Evolutionary conservation across 1,284 basidiomycete genomes (phyloP).

Genomic region (Vanrija sp.): DNA sequence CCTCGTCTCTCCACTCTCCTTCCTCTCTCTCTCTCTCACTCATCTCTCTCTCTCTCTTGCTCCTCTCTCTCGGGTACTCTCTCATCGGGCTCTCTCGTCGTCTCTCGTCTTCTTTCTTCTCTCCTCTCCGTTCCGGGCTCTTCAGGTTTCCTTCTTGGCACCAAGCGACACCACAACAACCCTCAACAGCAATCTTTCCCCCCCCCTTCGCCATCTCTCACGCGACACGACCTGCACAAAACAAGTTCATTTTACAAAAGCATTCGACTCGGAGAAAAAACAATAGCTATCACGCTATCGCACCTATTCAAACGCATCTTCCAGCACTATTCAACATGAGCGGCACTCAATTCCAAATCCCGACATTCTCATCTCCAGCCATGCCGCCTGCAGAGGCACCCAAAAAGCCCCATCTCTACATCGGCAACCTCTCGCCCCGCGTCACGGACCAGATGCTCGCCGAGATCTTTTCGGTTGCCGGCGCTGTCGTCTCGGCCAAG

Average conservation of each 20-base stretch:
- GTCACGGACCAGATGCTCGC: conserved; percentile 73
- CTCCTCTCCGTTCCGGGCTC: conserved; percentile 6
- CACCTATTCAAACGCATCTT: neutral
- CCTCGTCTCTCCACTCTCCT: conserved; percentile 6
- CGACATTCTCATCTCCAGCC: neutral
- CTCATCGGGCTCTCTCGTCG: neutral
- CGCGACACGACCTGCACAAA: neutral
- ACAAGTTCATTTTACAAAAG: neutral
- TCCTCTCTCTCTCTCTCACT: neutral
- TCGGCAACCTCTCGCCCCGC: conserved; percentile 90
- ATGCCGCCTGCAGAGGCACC: conserved; percentile 32
- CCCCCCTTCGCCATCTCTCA: neutral
- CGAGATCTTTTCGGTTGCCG: conserved; percentile 93
- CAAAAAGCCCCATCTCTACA: conserved; percentile 80
- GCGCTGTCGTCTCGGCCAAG: conserved; percentile 93
- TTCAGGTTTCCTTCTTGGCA: conserved; percentile 2
- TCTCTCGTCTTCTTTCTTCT: conserved; percentile 9
- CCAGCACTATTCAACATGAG: neutral
- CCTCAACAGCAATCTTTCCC: neutral
- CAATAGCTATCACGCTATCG: neutral
- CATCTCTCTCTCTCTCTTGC: conserved; percentile 12
- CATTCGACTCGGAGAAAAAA: neutral
- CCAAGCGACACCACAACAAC: conserved; percentile 3
- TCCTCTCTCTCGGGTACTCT: conserved; percentile 11
- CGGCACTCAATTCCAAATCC: neutral